Evolutionary conservation across 805 yeast species (phyloP), one percentile per base, ranked within the genome.

Genomic region (Pichia nanzhaoensis): DNA sequence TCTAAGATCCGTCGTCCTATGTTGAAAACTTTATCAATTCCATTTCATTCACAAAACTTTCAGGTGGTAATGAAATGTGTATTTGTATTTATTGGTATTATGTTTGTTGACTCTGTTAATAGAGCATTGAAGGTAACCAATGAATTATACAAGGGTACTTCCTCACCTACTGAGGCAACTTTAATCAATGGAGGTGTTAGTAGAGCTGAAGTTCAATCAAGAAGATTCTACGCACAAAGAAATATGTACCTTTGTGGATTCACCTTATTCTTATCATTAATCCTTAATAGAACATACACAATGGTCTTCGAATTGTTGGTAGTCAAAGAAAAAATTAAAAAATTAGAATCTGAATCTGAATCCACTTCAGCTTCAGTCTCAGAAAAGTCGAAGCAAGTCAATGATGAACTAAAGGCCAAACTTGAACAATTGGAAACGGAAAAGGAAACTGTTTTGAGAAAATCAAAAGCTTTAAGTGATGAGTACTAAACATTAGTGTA

Each of bases 201-300:
- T 55, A 74, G 96, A 48, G 69, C 88, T 18, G 98, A 93, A 59
- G 73, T 85, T 45, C 89, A 84, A 64, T 93, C 96, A 19, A 78
- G 96, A 65, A 77, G 89, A 59, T 93, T 93, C 66, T 90, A 90
- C 60, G 88, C 97, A 18, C 99, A 93, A 69, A 80, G 99, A 69
- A 93, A 93, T 71, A 79, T 89, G 82, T 93, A 93, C 58, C 73
- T 93, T 41, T 88, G 96, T 55, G 99, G 99, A 1, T 88, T 90
- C 67, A 89, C 98, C 2, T 75, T 93, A 63, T 93, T 93, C 63
- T 71, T 93, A 58, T 85, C 96, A 2, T 72, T 90, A 59, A 83
- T 88, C 42, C 79, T 90, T 54, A 80, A 83, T 58, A 77, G 97
- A 67, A 88, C 96, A 2, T 88, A 85, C 63, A 71, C 78, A 3